phyloP scores from a whole-genome alignment of 1,139 yeast genomes.

The Hanseniaspora sp. region DNA sequence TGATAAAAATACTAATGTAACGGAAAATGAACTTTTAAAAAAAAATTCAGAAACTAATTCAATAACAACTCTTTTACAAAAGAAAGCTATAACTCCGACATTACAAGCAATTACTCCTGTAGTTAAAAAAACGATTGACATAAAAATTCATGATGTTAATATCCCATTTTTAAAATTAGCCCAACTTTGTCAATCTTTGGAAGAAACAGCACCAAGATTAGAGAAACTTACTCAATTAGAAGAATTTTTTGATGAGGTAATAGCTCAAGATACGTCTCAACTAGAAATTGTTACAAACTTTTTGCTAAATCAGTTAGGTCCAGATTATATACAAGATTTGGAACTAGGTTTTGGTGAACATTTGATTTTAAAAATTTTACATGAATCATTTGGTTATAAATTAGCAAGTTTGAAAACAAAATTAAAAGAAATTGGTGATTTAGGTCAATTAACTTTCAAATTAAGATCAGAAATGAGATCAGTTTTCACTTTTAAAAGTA shows the following conservation, averaged over 20 bases:
- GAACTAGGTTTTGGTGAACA: slow-evolving; percentile 92
- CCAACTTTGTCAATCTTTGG: slow-evolving; percentile 62
- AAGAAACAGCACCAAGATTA: slow-evolving; percentile 66
- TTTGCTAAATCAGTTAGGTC: slow-evolving; percentile 80
- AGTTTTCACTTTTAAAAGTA: slow-evolving; percentile 8
- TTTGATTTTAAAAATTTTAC: slow-evolving; percentile 70
- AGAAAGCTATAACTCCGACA: too few species aligned
- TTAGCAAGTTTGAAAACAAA: slow-evolving; percentile 59
- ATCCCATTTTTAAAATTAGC: slow-evolving; percentile 53
- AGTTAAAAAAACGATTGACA: not conserved
- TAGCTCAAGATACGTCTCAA: slow-evolving; percentile 47
- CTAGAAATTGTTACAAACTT: slow-evolving; percentile 66
- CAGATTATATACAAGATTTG: slow-evolving; percentile 79
- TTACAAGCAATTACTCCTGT: not conserved
- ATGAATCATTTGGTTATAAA: slow-evolving; percentile 82
- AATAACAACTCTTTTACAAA: too few species aligned
- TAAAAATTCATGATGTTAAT: not conserved
- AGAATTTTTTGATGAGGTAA: slow-evolving; percentile 53
- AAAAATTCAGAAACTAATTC: too few species aligned
- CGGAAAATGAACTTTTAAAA: too few species aligned
- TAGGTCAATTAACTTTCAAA: slow-evolving; percentile 78
- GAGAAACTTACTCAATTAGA: slow-evolving; percentile 68
- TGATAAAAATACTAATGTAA: too few species aligned
- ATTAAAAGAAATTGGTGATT: slow-evolving; percentile 72
- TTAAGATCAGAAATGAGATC: slow-evolving; percentile 48